Evolutionary conservation across 129 eudicot species (phyloP).

Genomic region (Flaveria brownii): DNA sequence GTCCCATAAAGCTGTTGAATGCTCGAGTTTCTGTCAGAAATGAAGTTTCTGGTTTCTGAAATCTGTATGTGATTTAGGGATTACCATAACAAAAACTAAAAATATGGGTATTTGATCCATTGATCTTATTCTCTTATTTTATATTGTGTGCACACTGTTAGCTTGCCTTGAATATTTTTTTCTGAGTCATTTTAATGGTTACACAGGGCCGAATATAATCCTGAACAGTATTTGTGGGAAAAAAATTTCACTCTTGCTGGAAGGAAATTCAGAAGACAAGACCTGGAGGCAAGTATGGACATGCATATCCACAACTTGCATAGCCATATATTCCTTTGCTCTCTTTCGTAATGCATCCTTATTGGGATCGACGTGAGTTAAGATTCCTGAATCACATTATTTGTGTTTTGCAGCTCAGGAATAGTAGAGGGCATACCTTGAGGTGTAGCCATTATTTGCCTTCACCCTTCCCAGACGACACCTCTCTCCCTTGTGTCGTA

Average conservation of each 20-base stretch:
- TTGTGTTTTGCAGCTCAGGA: conserved; percentile 65
- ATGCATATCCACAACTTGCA: background rate
- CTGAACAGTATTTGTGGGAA: conserved; percentile 90
- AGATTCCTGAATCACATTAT: conserved; percentile 12
- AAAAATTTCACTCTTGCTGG: conserved; percentile 81
- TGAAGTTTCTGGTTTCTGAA: no score
- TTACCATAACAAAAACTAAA: no score
- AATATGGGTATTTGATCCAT: no score
- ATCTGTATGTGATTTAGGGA: no score
- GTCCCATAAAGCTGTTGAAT: background rate
- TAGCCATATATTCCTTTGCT: background rate
- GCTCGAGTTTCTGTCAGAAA: background rate
- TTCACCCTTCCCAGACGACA: conserved; percentile 53
- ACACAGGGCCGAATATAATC: conserved; percentile 84
- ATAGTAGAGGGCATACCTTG: conserved; percentile 76
- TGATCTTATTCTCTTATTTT: no score
- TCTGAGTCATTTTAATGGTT: background rate
- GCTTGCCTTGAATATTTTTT: background rate
- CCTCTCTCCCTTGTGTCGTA: conserved; percentile 86
- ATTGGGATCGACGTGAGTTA: background rate
- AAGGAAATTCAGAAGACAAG: conserved; percentile 75
- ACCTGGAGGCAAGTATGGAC: conserved; percentile 92
- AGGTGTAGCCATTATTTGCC: conserved; percentile 91
- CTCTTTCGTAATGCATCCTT: background rate
- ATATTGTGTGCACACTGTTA: no score